phyloP scores from a whole-genome alignment of 2,329 filamentous ascomycete species.

The Aspergillus neotritici region DNA sequence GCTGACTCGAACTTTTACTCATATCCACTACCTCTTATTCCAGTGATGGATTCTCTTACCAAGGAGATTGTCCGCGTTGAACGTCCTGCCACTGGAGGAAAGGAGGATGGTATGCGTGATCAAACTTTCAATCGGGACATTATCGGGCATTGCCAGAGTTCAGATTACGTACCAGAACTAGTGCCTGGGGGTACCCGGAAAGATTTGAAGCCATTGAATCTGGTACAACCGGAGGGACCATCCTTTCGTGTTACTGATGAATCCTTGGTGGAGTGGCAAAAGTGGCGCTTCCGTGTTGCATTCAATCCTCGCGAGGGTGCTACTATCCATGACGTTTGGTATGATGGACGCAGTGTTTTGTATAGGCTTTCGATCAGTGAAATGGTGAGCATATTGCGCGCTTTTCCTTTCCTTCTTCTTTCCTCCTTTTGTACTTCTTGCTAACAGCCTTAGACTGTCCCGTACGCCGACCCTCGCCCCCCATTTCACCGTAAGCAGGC shows the following conservation, averaged over 20 bases:
- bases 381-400: conserved; percentile 28
- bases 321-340: conserved; percentile 39
- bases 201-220: conserved; percentile 42
- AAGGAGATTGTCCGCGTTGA: conserved; percentile 54
- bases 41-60: conserved; percentile 54
- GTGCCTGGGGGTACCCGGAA: conserved; percentile 41
- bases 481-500: conserved; percentile 41
- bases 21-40: conserved; percentile 48
- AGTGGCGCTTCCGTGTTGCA: conserved; percentile 40
- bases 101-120: conserved; percentile 44
- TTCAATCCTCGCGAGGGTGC: conserved; percentile 45
- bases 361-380: conserved; percentile 40
- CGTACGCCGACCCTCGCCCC: conserved; percentile 38
- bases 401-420: too few species aligned
- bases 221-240: conserved; percentile 33
- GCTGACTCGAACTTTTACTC: conserved; percentile 58
- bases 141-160: conserved; percentile 48
- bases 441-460: conserved; percentile 20
- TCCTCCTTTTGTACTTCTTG: too few species aligned
- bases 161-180: conserved; percentile 50
- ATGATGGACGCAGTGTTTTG: conserved; percentile 37
- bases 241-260: conserved; percentile 29
- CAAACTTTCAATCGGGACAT: conserved; percentile 40
- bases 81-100: conserved; percentile 49
- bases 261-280: conserved; percentile 37